Evolutionary conservation across 2,329 filamentous ascomycete genomes (phyloP).

Genomic region (Rhinocladiella mackenziei): DNA sequence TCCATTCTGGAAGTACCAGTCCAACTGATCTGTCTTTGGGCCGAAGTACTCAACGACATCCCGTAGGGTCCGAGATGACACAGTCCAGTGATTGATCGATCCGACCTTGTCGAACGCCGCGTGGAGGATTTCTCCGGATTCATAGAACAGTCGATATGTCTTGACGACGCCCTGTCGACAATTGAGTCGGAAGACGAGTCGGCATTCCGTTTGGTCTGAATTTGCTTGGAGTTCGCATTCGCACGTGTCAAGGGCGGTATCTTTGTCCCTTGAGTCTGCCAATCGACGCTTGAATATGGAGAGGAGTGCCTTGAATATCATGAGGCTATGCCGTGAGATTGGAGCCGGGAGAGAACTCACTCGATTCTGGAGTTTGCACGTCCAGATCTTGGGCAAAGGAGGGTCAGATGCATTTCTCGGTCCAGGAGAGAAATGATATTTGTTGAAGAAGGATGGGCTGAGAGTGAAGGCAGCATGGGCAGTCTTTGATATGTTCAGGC

Average conservation of each 20-base stretch:
- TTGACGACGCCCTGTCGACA: slow-evolving; percentile 62
- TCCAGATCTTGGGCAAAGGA: slow-evolving; percentile 22
- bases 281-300: slow-evolving; percentile 61
- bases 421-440: slow-evolving; percentile 50
- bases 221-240: slow-evolving; percentile 58
- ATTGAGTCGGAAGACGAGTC: slow-evolving; percentile 59
- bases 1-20: slow-evolving; percentile 56
- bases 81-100: slow-evolving; percentile 56
- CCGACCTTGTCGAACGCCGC: slow-evolving; percentile 58
- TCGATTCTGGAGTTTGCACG: slow-evolving; percentile 28
- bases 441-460: slow-evolving; percentile 54
- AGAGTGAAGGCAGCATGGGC: slow-evolving; percentile 60
- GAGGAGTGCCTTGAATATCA: slow-evolving; percentile 46
- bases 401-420: slow-evolving; percentile 10
- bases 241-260: slow-evolving; percentile 59
- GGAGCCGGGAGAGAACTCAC: slow-evolving; percentile 11
- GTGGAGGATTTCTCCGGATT: slow-evolving; percentile 59
- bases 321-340: slow-evolving; percentile 1
- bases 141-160: slow-evolving; percentile 62
- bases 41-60: slow-evolving; percentile 64
- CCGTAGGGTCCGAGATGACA: slow-evolving; percentile 54
- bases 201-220: slow-evolving; percentile 54
- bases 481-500: slow-evolving; percentile 60
- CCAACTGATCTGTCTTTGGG: slow-evolving; percentile 60
- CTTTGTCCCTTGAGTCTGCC: slow-evolving; percentile 52